Evolutionary conservation across 1,284 basidiomycete genomes (phyloP).

Genomic region (Ceratobasidium sp.): DNA sequence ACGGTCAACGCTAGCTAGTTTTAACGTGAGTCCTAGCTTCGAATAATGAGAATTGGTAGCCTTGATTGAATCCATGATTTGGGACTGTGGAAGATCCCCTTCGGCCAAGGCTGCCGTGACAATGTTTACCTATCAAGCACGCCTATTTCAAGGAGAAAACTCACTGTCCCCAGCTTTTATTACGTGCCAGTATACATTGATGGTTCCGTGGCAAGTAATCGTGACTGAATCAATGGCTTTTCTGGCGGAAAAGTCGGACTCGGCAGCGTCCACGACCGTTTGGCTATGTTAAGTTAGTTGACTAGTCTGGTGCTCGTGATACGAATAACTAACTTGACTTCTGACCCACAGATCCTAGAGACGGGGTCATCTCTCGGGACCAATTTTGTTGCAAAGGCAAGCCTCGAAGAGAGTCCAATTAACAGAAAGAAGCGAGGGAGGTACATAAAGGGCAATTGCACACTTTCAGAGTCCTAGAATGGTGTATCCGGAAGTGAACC

Average conservation of each 20-base stretch:
- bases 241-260: slow-evolving; percentile 9
- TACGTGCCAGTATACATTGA: slow-evolving; percentile 41
- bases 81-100: slow-evolving; percentile 33
- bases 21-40: slow-evolving; percentile 45
- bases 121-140: background rate
- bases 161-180: slow-evolving; percentile 30
- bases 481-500: no score
- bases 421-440: no score
- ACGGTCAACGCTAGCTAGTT: slow-evolving; percentile 45
- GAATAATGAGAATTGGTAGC: slow-evolving; percentile 47
- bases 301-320: background rate
- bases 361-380: no score
- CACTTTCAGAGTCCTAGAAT: no score
- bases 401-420: no score
- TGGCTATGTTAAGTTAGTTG: background rate
- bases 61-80: slow-evolving; percentile 44
- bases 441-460: no score
- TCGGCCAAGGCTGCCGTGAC: slow-evolving; percentile 14
- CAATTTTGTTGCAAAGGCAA: no score
- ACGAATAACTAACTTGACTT: background rate
- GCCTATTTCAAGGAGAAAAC: background rate
- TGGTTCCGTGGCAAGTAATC: background rate
- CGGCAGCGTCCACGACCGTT: slow-evolving; percentile 4
- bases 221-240: background rate
- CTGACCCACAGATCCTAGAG: slow-evolving; percentile 6